Evolutionary conservation across 2,329 filamentous ascomycete species (phyloP).

Genomic region (Stagonosporopsis tanaceti): DNA sequence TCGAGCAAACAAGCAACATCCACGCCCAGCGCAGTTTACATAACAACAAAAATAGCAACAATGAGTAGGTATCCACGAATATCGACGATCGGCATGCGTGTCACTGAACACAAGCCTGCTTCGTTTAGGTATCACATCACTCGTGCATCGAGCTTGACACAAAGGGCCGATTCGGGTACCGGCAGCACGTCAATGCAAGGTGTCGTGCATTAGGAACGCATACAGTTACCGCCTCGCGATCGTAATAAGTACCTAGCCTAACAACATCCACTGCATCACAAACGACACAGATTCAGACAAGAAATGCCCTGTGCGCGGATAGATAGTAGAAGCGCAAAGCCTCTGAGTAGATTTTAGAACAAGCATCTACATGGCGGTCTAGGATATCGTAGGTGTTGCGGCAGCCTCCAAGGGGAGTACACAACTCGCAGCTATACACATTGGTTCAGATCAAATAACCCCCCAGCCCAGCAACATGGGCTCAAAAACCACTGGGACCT

Average conservation of each 20-base stretch:
- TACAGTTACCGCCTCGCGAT: slow-evolving; percentile 8
- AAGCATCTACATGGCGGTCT: slow-evolving; percentile 15
- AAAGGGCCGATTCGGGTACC: slow-evolving; percentile 19
- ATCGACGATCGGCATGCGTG: slow-evolving; percentile 5
- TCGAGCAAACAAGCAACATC: background rate
- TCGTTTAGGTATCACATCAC: slow-evolving; percentile 2
- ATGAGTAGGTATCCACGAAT: too few relatives aligned
- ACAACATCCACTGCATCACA: background rate
- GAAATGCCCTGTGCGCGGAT: background rate
- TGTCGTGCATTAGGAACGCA: slow-evolving; percentile 12
- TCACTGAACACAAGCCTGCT: slow-evolving; percentile 1
- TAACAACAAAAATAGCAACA: background rate
- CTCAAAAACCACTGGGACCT: slow-evolving; percentile 38
- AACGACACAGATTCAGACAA: background rate
- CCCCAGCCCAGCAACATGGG: slow-evolving; percentile 3
- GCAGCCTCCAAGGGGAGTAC: background rate
- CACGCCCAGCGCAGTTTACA: background rate
- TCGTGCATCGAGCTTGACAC: background rate
- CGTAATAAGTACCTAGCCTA: background rate
- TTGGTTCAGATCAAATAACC: slow-evolving; percentile 8
- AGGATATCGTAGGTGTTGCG: slow-evolving; percentile 18
- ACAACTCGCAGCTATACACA: background rate
- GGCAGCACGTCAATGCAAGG: slow-evolving; percentile 14
- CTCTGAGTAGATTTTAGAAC: slow-evolving; percentile 2
- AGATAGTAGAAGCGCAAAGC: slow-evolving; percentile 3